Conservation (phyloP, 495 filamentous ascomycete genomes). For the Penicillium paxilli region DNA sequence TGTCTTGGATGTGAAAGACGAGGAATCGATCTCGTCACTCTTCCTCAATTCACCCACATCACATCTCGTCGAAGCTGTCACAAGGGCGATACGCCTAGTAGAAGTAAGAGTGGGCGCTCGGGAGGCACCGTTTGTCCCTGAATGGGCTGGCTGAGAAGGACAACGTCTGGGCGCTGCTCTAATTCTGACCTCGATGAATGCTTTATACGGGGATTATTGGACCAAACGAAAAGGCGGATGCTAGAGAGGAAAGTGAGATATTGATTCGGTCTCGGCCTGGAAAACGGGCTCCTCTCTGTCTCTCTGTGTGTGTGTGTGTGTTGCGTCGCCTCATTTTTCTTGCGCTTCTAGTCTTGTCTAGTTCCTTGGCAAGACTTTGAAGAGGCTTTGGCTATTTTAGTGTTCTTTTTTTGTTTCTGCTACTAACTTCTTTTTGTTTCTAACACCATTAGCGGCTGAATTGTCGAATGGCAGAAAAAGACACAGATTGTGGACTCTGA, state of each 20-base stretch:
- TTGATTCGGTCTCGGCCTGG: neutral
- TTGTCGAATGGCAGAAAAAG: neutral
- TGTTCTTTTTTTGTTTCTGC: neutral
- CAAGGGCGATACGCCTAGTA: neutral
- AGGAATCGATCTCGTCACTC: neutral
- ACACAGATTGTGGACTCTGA: neutral
- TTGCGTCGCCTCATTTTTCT: neutral
- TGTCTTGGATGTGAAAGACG: conserved; percentile 3
- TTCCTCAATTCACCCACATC: neutral
- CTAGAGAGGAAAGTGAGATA: neutral
- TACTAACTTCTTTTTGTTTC: neutral
- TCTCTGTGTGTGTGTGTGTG: too few species aligned
- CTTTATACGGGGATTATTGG: neutral
- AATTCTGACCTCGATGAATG: conserved; percentile 1
- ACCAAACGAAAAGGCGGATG: neutral
- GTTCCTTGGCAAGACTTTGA: conserved; percentile 1
- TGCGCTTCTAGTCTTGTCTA: neutral
- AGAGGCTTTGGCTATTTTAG: neutral
- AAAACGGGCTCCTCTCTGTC: too few species aligned
- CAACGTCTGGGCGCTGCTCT: neutral
- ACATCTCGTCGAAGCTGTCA: neutral
- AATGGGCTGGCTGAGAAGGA: neutral
- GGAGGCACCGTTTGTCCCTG: conserved; percentile 14
- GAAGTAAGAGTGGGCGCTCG: conserved; percentile 8
- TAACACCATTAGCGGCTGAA: neutral